Conservation (phyloP, 345 rosid genomes). For the Melaleuca alternifolia region DNA sequence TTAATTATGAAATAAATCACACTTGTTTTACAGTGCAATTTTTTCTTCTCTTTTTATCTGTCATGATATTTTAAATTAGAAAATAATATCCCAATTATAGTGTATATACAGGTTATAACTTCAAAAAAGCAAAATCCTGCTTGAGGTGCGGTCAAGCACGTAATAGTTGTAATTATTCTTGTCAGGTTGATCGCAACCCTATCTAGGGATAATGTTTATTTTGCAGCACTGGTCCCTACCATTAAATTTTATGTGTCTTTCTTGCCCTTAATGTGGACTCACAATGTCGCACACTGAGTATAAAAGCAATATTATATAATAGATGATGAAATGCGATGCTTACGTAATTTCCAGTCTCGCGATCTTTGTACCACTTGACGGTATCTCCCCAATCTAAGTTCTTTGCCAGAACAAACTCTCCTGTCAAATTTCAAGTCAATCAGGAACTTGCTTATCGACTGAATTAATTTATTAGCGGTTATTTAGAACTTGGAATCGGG, state of each 20-base stretch:
- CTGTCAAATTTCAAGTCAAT: neutral
- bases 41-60: neutral
- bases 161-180: neutral
- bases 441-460: neutral
- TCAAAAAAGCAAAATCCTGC: neutral
- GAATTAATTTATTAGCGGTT: neutral
- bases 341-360: neutral
- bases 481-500: neutral
- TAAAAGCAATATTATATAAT: neutral
- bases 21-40: neutral
- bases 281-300: neutral
- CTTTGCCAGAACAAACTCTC: neutral
- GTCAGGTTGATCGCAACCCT: neutral
- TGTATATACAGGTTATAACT: neutral
- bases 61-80: neutral
- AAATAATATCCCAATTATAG: neutral
- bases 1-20: neutral
- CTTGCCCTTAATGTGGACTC: neutral
- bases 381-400: neutral
- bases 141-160: neutral
- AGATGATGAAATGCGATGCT: neutral
- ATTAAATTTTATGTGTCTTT: neutral
- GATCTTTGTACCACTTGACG: neutral
- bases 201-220: neutral
- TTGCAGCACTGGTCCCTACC: neutral